A percentile compares a stretch with the other conserved stretches of the same genome.
Conservation (phyloP, 164 flowering plant genomes). For the Nymphaea colorata region DNA sequence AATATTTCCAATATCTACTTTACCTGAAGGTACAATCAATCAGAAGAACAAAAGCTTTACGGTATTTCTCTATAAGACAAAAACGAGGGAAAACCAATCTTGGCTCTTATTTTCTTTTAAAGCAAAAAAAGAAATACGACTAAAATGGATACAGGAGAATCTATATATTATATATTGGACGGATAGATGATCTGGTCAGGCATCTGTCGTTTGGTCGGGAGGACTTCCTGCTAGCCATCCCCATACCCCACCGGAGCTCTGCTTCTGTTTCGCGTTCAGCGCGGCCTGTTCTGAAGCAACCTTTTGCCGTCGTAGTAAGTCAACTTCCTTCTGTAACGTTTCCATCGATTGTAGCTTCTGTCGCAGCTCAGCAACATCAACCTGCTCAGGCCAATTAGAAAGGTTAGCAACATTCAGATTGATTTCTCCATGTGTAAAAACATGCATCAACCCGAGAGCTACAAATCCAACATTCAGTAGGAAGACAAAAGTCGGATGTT, state of each 20-base stretch:
- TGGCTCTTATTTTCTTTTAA: neutral
- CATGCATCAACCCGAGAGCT: neutral
- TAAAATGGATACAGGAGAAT: neutral
- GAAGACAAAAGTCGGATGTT: neutral
- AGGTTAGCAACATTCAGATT: too few relatives aligned
- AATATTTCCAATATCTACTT: too few relatives aligned
- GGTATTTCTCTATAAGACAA: too few relatives aligned
- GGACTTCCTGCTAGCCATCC: conserved; percentile 96
- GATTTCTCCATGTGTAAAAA: too few relatives aligned
- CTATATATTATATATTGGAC: too few relatives aligned
- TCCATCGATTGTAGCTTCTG: conserved; percentile 89
- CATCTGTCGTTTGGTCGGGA: conserved; percentile 25
- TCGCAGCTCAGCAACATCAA: conserved; percentile 89
- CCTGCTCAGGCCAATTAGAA: conserved; percentile 29
- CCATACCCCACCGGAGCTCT: conserved; percentile 89
- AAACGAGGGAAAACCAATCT: too few relatives aligned
- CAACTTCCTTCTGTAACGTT: conserved; percentile 75
- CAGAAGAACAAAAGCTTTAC: too few relatives aligned
- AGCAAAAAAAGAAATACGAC: neutral
- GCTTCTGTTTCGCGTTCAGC: conserved; percentile 57
- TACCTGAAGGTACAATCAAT: too few relatives aligned
- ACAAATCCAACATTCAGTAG: neutral
- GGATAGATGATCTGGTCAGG: conserved; percentile 9
- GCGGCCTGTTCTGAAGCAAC: conserved; percentile 93
- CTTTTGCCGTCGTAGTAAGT: conserved; percentile 81